Evolutionary conservation across 352 stramenopile genomes (phyloP).

Genomic region (Globisporangium echinulatum): DNA sequence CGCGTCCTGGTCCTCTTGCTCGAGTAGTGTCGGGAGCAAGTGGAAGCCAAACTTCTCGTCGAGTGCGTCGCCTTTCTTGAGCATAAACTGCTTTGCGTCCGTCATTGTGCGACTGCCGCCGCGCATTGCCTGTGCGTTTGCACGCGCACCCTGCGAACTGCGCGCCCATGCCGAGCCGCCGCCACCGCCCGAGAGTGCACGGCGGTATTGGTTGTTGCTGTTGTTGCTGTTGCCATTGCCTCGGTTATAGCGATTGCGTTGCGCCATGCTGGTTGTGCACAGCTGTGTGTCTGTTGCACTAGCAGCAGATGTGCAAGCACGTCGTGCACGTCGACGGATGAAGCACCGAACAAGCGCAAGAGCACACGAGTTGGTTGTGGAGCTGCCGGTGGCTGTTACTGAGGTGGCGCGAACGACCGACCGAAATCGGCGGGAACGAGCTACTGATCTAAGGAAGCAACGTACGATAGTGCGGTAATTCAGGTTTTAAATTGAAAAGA

Average conservation of each 20-base stretch:
- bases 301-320: no score
- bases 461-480: no score
- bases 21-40: slow-evolving; percentile 49
- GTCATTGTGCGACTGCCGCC: slow-evolving; percentile 41
- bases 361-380: no score
- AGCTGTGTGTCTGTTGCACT: no score
- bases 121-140: slow-evolving; percentile 35
- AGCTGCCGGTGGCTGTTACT: no score
- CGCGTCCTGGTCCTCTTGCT: slow-evolving; percentile 31
- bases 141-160: slow-evolving; percentile 65
- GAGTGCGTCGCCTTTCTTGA: slow-evolving; percentile 60
- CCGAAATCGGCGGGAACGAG: no score
- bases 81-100: slow-evolving; percentile 45
- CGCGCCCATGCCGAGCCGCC: slow-evolving; percentile 56
- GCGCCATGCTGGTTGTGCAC: slow-evolving; percentile 3
- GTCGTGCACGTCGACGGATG: no score
- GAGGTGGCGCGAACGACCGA: no score
- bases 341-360: no score
- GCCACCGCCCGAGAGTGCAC: slow-evolving; percentile 48
- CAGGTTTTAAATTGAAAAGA: no score
- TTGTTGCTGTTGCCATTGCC: slow-evolving; percentile 3
- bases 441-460: no score
- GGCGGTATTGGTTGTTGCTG: slow-evolving; percentile 28
- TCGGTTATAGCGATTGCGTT: slow-evolving; percentile 5
- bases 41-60: slow-evolving; percentile 67